Conservation (phyloP, 2,329 filamentous ascomycete genomes). For the Microdochium nivale region DNA sequence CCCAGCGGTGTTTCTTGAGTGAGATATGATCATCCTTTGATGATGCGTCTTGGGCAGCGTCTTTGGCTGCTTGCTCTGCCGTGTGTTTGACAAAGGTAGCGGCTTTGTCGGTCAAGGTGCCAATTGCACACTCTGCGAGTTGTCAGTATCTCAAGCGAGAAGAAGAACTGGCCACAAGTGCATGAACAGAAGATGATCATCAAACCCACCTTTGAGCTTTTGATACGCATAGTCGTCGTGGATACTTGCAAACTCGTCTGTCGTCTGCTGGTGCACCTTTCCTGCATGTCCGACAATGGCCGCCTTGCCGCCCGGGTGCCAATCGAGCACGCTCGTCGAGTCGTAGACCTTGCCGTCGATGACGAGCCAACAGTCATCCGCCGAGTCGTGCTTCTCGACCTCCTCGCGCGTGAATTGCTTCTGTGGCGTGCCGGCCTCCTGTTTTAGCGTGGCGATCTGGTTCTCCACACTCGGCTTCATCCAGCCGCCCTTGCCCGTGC, state of each 20-base stretch:
- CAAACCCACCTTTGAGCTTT: constrained; percentile 31
- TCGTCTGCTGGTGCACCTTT: constrained; percentile 56
- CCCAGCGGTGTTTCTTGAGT: constrained; percentile 35
- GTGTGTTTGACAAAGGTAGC: constrained; percentile 35
- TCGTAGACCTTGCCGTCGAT: constrained; percentile 43
- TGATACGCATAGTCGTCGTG: constrained; percentile 45
- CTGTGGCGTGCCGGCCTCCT: constrained; percentile 31
- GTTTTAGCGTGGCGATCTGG: constrained; percentile 32
- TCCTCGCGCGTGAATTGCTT: constrained; percentile 51
- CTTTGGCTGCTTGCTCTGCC: constrained; percentile 27
- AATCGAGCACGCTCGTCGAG: constrained; percentile 33
- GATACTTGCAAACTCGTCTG: constrained; percentile 87
- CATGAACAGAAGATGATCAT: background rate
- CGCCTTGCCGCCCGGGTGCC: constrained; percentile 52
- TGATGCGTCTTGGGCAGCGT: constrained; percentile 16
- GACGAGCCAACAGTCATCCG: constrained; percentile 44
- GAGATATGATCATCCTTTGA: constrained; percentile 19
- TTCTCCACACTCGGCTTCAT: constrained; percentile 38
- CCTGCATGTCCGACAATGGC: constrained; percentile 80
- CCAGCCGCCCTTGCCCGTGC: constrained; percentile 33
- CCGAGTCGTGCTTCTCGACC: constrained; percentile 39
- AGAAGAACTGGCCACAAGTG: background rate
- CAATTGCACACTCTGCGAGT: constrained; percentile 36
- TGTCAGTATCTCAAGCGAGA: constrained; percentile 1
- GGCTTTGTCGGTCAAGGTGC: constrained; percentile 38